A percentile compares a stretch with the other conserved stretches of the same genome.
Evolutionary conservation across 2,329 filamentous ascomycete species (phyloP).

Genomic region (Pseudocercospora pini-densiflorae): DNA sequence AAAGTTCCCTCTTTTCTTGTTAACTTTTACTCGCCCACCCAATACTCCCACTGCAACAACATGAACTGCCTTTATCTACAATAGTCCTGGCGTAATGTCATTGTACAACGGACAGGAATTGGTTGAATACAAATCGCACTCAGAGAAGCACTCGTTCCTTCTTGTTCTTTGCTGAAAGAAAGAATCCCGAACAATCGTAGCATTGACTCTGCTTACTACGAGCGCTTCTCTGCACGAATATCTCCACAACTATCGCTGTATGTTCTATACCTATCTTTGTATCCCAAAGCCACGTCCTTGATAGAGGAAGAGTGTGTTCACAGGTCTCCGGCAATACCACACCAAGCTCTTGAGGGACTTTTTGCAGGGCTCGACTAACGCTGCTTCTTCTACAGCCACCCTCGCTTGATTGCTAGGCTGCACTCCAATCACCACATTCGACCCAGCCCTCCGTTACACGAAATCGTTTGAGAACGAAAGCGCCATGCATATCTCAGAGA

Average conservation of each 20-base stretch:
- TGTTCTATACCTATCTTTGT: neutral
- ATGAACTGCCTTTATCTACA: neutral
- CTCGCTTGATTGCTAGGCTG: neutral
- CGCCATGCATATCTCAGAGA: constrained; percentile 90
- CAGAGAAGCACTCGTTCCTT: constrained; percentile 21
- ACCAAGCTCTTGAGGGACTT: neutral
- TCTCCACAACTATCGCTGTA: neutral
- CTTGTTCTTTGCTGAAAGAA: constrained; percentile 14
- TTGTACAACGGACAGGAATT: constrained; percentile 42
- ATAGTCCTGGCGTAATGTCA: constrained; percentile 32
- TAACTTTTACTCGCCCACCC: neutral
- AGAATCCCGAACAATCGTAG: constrained; percentile 20
- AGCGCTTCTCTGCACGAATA: neutral
- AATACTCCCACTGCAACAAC: neutral
- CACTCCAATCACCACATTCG: neutral
- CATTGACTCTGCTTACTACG: neutral
- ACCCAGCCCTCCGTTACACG: neutral
- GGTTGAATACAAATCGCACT: constrained; percentile 39
- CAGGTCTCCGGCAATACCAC: neutral
- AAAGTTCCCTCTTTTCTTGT: neutral
- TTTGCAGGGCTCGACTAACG: constrained; percentile 3
- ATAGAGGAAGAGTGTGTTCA: neutral
- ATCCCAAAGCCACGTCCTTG: neutral
- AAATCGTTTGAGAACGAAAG: constrained; percentile 15
- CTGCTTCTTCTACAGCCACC: constrained; percentile 2